A percentile compares a stretch with the other conserved stretches of the same genome.
phyloP scores from a whole-genome alignment of 164 flowering plant genomes.

The Sextonia rubra region DNA sequence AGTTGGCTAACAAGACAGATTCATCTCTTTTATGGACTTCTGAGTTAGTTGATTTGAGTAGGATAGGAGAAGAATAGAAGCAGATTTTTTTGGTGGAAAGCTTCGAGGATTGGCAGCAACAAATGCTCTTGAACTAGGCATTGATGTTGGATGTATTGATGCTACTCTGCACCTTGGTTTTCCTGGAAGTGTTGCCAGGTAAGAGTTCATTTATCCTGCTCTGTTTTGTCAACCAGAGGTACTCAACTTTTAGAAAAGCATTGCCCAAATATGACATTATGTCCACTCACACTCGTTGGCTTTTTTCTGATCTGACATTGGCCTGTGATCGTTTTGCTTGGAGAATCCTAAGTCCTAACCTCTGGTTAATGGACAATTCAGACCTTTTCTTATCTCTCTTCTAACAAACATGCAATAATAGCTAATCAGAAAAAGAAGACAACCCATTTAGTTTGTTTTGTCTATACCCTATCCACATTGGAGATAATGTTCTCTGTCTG shows the following conservation, averaged over 20 bases:
- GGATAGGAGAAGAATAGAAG: constrained; percentile 89
- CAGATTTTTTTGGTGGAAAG: constrained; percentile 76
- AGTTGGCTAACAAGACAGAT: too few species aligned
- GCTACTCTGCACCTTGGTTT: constrained; percentile 94
- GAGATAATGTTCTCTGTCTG: background rate
- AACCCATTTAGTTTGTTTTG: background rate
- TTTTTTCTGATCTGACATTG: background rate
- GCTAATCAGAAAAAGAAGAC: background rate
- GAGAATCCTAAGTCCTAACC: background rate
- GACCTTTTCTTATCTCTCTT: background rate
- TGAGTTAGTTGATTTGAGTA: constrained; percentile 26
- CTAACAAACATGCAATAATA: background rate
- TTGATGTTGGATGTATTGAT: constrained; percentile 96
- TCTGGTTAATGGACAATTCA: too few species aligned
- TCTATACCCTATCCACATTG: constrained; percentile 2
- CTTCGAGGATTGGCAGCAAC: constrained; percentile 94
- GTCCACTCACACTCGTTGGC: background rate
- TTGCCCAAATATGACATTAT: background rate
- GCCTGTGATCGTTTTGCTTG: background rate
- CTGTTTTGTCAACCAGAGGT: background rate
- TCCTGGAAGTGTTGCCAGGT: constrained; percentile 98
- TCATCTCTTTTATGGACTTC: background rate
- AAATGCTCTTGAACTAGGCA: constrained; percentile 95
- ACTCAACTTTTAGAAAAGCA: background rate
- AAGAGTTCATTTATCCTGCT: constrained; percentile 2